A percentile compares a stretch with the other conserved stretches of the same genome.
Evolutionary conservation across 306 rosid species (phyloP).

Genomic region (Medicago ruthenica): DNA sequence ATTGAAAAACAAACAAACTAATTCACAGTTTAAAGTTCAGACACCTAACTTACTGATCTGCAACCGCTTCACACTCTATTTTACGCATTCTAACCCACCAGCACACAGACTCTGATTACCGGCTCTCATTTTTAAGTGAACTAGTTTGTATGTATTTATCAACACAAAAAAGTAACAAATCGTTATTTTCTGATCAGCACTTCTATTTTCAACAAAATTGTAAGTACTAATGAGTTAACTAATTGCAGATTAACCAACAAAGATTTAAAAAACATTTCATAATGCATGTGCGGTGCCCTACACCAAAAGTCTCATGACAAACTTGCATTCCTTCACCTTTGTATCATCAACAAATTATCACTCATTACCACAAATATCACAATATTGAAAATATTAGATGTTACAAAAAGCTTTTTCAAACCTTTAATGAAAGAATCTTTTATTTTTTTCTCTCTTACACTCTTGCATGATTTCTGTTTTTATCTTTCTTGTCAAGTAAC

Average conservation of each 20-base stretch:
- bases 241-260: conserved; percentile 16
- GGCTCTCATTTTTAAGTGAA: conserved; percentile 22
- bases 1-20: conserved; percentile 20
- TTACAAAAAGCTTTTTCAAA: not conserved
- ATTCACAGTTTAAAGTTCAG: not conserved
- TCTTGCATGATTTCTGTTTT: not conserved
- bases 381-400: not conserved
- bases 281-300: conserved; percentile 7
- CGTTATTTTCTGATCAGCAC: not conserved
- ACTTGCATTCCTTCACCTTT: conserved; percentile 8
- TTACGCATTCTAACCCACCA: not conserved
- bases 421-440: not conserved
- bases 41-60: conserved; percentile 4
- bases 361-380: not conserved
- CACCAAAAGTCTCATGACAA: conserved; percentile 13
- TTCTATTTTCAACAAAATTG: conserved; percentile 27
- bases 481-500: not conserved
- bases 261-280: conserved; percentile 23
- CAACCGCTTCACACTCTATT: conserved; percentile 7
- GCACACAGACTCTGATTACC: not conserved
- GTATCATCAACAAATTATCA: conserved; percentile 14
- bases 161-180: conserved; percentile 16
- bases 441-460: not conserved
- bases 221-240: not conserved
- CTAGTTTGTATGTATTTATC: not conserved